Evolutionary conservation across 768 basidiomycete species (phyloP).

Genomic region (Kwoniella sp.): DNA sequence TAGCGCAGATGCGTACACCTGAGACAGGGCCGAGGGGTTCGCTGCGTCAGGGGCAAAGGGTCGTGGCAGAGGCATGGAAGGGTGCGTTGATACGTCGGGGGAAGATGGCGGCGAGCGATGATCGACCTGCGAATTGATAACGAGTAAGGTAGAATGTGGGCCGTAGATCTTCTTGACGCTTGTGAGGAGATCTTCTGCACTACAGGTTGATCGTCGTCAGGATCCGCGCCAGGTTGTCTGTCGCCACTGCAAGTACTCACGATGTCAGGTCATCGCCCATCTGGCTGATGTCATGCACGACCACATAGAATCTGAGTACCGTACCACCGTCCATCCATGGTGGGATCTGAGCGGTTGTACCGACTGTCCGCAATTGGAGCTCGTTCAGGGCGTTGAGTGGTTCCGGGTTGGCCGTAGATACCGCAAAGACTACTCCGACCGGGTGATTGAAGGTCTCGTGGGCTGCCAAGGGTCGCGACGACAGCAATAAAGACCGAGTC

Average conservation of each 20-base stretch:
- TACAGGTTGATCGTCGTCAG: constrained; percentile 4
- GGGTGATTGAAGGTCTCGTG: constrained; percentile 50
- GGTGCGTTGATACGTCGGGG: constrained; percentile 34
- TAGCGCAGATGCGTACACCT: constrained; percentile 42
- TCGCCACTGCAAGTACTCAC: constrained; percentile 13
- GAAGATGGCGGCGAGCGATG: constrained; percentile 16
- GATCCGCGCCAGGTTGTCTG: background rate
- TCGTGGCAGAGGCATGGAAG: constrained; percentile 34
- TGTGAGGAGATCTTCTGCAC: constrained; percentile 39
- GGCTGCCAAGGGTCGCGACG: constrained; percentile 38
- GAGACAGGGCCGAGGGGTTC: constrained; percentile 33
- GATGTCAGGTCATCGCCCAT: constrained; percentile 32
- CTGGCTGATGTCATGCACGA: constrained; percentile 45
- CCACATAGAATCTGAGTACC: constrained; percentile 43
- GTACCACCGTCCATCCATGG: constrained; percentile 44
- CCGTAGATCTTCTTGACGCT: constrained; percentile 48
- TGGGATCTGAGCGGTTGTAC: constrained; percentile 17
- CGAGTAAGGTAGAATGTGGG: constrained; percentile 47
- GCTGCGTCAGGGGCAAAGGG: constrained; percentile 34
- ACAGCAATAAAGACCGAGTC: constrained; percentile 41
- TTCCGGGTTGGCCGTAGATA: constrained; percentile 41
- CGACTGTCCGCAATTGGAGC: constrained; percentile 26
- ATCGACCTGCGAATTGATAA: constrained; percentile 42
- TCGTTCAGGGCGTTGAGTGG: constrained; percentile 39
- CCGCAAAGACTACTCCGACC: constrained; percentile 43